Evolutionary conservation across 257 asterid species (phyloP).

Genomic region (Przewalskia tangutica): DNA sequence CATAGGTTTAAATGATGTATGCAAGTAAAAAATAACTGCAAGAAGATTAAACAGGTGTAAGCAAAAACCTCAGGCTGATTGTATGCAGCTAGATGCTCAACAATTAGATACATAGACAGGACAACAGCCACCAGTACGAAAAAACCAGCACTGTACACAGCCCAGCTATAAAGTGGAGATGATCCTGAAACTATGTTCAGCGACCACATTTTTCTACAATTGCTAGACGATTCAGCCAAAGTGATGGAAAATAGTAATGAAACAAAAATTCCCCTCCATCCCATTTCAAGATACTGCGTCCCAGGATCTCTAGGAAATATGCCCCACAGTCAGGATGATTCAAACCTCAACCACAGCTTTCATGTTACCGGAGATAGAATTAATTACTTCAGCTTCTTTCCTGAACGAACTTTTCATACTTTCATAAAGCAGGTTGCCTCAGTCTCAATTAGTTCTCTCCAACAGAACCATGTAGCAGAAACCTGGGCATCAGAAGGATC

Average conservation of each 20-base stretch:
- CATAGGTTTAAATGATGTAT: neutral
- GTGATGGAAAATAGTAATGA: slow-evolving; percentile 27
- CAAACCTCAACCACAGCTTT: neutral
- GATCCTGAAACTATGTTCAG: slow-evolving; percentile 27
- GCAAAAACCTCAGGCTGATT: slow-evolving; percentile 84
- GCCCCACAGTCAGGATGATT: neutral
- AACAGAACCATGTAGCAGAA: neutral
- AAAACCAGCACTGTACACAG: slow-evolving; percentile 65
- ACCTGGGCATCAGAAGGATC: neutral
- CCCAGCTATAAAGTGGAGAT: slow-evolving; percentile 54
- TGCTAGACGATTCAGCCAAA: slow-evolving; percentile 47
- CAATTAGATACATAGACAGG: slow-evolving; percentile 69
- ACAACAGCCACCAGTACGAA: slow-evolving; percentile 74
- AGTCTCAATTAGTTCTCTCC: neutral
- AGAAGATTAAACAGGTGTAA: neutral
- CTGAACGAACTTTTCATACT: neutral
- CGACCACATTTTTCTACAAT: slow-evolving; percentile 37
- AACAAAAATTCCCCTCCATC: slow-evolving; percentile 49
- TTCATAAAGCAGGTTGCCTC: neutral
- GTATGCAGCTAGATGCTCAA: slow-evolving; percentile 90
- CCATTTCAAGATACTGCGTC: slow-evolving; percentile 24
- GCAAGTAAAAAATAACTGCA: neutral
- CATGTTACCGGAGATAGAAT: neutral
- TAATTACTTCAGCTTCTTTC: neutral
- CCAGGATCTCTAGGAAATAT: neutral